phyloP scores from a whole-genome alignment of 140 eudicot genomes.

The Bidens hawaiensis region DNA sequence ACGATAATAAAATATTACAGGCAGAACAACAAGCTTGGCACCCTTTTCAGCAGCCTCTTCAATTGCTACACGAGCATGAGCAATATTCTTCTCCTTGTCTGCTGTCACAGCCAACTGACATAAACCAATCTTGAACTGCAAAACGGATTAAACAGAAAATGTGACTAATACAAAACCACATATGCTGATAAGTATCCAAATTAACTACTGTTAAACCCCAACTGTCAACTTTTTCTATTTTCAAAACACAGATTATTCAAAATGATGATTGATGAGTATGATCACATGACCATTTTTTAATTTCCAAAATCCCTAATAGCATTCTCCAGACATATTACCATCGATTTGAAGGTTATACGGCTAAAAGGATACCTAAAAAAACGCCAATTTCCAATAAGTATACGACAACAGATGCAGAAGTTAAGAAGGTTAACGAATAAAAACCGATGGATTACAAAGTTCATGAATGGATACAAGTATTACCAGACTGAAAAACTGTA shows the following conservation, averaged over 20 bases:
- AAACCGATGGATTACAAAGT: background rate
- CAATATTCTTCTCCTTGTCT: no score
- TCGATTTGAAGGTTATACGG: no score
- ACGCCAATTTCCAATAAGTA: background rate
- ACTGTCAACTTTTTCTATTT: background rate
- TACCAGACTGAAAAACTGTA: background rate
- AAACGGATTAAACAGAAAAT: background rate
- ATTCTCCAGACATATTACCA: no score
- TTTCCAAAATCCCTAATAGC: no score
- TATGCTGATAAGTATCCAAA: background rate
- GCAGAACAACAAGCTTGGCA: no score
- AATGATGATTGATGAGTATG: background rate
- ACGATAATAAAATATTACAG: slow-evolving; percentile 21
- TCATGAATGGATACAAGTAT: background rate
- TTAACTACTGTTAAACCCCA: background rate
- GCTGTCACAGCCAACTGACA: no score
- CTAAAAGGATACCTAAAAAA: no score
- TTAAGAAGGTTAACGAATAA: no score
- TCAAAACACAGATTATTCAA: background rate
- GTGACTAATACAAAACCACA: background rate
- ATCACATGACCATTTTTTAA: background rate
- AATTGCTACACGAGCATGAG: no score
- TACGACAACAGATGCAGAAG: background rate
- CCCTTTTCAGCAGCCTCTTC: no score
- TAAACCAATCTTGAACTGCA: slow-evolving; percentile 85